Evolutionary conservation across 768 basidiomycete genomes (phyloP).

Genomic region (Leucocoprinus sp.): DNA sequence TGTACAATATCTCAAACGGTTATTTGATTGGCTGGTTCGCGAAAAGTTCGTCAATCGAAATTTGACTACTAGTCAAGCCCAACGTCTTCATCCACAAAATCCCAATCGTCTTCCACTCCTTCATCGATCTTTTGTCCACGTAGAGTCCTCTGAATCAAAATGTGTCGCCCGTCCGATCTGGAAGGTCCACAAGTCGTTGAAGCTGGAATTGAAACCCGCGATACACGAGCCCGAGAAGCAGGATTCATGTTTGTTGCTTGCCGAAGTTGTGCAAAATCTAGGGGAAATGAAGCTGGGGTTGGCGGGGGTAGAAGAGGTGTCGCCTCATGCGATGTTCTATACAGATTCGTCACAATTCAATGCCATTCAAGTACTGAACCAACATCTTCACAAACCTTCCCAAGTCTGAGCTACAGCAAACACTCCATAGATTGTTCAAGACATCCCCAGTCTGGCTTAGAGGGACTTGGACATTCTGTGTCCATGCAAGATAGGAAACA

Average conservation of each 20-base stretch:
- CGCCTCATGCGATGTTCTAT: slow-evolving; percentile 55
- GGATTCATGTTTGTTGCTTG: slow-evolving; percentile 70
- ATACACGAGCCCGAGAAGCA: slow-evolving; percentile 24
- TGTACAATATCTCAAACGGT: background rate
- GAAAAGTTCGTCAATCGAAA: background rate
- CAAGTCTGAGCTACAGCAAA: slow-evolving; percentile 70
- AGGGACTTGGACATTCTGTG: slow-evolving; percentile 67
- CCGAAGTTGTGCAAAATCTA: slow-evolving; percentile 74
- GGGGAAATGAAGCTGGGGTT: slow-evolving; percentile 51
- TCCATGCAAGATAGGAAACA: slow-evolving; percentile 76
- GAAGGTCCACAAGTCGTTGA: slow-evolving; percentile 8
- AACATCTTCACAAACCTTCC: slow-evolving; percentile 39
- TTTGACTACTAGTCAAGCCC: slow-evolving; percentile 5
- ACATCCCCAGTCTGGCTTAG: slow-evolving; percentile 74
- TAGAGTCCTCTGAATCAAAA: slow-evolving; percentile 14
- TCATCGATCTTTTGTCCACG: slow-evolving; percentile 22
- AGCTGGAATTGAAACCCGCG: slow-evolving; percentile 14
- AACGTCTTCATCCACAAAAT: slow-evolving; percentile 28
- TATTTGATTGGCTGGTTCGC: background rate
- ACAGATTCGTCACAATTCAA: background rate
- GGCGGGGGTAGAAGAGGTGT: slow-evolving; percentile 49
- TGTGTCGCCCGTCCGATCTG: slow-evolving; percentile 2
- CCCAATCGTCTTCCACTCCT: slow-evolving; percentile 38
- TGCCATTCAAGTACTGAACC: background rate
- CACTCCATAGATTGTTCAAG: slow-evolving; percentile 69